Evolutionary conservation across 2,329 filamentous ascomycete genomes (phyloP).

Genomic region (Penicillium sp.): DNA sequence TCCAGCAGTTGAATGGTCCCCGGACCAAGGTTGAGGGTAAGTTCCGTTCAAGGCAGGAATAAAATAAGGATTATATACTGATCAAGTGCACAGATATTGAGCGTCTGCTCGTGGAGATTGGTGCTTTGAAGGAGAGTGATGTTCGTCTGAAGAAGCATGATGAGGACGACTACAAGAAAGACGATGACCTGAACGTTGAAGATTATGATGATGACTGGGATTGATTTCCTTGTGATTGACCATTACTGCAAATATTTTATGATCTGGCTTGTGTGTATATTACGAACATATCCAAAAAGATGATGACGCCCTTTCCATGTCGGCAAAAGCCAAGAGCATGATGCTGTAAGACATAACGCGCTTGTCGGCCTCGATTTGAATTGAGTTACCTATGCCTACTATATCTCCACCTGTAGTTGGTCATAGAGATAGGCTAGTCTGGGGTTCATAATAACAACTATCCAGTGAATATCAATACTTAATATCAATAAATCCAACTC

Average conservation of each 20-base stretch:
- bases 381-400: background rate
- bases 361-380: background rate
- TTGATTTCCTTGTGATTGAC: slow-evolving; percentile 34
- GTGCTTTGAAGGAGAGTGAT: slow-evolving; percentile 76
- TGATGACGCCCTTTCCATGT: background rate
- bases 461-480: background rate
- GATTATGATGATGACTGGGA: slow-evolving; percentile 60
- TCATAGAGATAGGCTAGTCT: background rate
- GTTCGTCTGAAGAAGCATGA: slow-evolving; percentile 66
- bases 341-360: background rate
- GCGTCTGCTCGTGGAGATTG: slow-evolving; percentile 75
- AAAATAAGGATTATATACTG: background rate
- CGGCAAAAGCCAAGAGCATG: background rate
- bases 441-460: background rate
- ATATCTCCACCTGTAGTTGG: background rate
- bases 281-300: slow-evolving; percentile 17
- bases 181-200: slow-evolving; percentile 49
- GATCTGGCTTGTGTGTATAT: slow-evolving; percentile 24
- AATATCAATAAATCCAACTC: background rate
- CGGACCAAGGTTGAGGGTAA: slow-evolving; percentile 63
- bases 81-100: slow-evolving; percentile 62
- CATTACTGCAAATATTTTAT: slow-evolving; percentile 17
- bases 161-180: slow-evolving; percentile 55
- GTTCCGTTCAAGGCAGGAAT: background rate
- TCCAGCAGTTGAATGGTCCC: slow-evolving; percentile 73